Conservation (phyloP, 2,329 filamentous ascomycete genomes). For the Paracorniculantispora psalliotae region DNA sequence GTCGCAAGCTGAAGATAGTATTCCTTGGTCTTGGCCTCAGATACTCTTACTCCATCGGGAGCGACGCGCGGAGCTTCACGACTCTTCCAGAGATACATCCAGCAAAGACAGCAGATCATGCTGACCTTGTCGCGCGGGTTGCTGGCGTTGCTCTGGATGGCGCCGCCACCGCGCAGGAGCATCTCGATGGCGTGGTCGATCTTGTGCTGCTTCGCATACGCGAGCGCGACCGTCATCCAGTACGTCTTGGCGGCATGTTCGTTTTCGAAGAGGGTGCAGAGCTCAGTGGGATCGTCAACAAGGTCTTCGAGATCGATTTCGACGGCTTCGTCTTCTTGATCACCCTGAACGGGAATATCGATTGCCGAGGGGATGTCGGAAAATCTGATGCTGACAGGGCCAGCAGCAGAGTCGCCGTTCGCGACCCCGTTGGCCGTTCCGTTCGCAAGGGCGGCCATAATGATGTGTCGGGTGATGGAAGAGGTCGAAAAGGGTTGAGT, state of each 20-base stretch:
- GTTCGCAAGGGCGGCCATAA: slow-evolving; percentile 41
- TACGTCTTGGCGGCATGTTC: slow-evolving; percentile 86
- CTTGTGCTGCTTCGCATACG: slow-evolving; percentile 94
- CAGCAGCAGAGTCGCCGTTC: slow-evolving; percentile 32
- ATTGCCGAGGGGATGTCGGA: slow-evolving; percentile 61
- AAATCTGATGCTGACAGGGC: slow-evolving; percentile 52
- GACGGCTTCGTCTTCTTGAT: slow-evolving; percentile 68
- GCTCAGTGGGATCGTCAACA: slow-evolving; percentile 87
- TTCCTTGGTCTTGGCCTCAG: slow-evolving; percentile 86
- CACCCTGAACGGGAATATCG: slow-evolving; percentile 61
- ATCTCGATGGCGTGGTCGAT: slow-evolving; percentile 77
- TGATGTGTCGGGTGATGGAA: slow-evolving; percentile 5
- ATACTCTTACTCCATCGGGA: slow-evolving; percentile 57
- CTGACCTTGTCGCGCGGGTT: slow-evolving; percentile 79
- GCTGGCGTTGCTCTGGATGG: slow-evolving; percentile 62
- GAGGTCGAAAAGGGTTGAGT: background rate
- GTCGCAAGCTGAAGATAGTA: slow-evolving; percentile 89
- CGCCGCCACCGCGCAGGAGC: slow-evolving; percentile 67
- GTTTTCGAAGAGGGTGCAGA: slow-evolving; percentile 92
- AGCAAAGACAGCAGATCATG: slow-evolving; percentile 79
- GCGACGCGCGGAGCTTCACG: slow-evolving; percentile 65
- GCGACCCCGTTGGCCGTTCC: slow-evolving; percentile 39
- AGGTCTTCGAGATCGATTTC: slow-evolving; percentile 91
- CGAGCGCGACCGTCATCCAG: slow-evolving; percentile 97
- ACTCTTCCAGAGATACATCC: slow-evolving; percentile 87